Conservation (phyloP, 2,329 filamentous ascomycete species). For the Ascochyta koolunga region DNA sequence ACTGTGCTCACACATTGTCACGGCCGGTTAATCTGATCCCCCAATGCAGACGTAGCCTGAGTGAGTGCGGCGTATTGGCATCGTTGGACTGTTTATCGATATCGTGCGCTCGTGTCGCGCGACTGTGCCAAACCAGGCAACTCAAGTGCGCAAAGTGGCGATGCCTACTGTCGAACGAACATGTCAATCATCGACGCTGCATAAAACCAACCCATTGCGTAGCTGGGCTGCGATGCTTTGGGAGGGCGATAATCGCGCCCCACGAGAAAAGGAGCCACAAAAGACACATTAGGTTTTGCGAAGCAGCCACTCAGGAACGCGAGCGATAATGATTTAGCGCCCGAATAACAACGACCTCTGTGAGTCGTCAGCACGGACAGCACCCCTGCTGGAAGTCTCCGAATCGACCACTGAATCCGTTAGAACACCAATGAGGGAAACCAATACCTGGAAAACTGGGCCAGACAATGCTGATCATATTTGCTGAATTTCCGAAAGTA, state of each 20-base stretch:
- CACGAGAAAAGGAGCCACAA: slow-evolving; percentile 38
- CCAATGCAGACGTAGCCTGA: slow-evolving; percentile 33
- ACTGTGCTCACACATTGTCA: slow-evolving; percentile 26
- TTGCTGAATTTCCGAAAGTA: slow-evolving; percentile 46
- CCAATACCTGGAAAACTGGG: slow-evolving; percentile 34
- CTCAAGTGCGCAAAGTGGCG: slow-evolving; percentile 44
- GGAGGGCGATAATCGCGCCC: slow-evolving; percentile 40
- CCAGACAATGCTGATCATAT: slow-evolving; percentile 47
- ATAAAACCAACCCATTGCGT: slow-evolving; percentile 42
- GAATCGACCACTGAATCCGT: slow-evolving; percentile 38
- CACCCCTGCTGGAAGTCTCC: slow-evolving; percentile 44
- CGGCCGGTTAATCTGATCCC: slow-evolving; percentile 43
- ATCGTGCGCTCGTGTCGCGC: slow-evolving; percentile 39
- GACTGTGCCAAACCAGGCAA: slow-evolving; percentile 18
- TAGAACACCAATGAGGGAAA: slow-evolving; percentile 39
- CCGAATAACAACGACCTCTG: slow-evolving; percentile 35
- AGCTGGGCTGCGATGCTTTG: slow-evolving; percentile 44
- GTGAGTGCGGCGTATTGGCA: slow-evolving; percentile 36
- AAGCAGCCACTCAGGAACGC: slow-evolving; percentile 41
- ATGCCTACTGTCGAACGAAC: slow-evolving; percentile 29
- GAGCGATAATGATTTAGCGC: slow-evolving; percentile 46
- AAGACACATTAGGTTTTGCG: slow-evolving; percentile 44
- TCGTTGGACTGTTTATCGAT: slow-evolving; percentile 34
- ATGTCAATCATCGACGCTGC: slow-evolving; percentile 39
- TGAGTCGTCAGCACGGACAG: slow-evolving; percentile 39